Evolutionary conservation across 2,329 filamentous ascomycete species (phyloP), one percentile per base, ranked within the genome.

Genomic region (Cytospora schulzeri): DNA sequence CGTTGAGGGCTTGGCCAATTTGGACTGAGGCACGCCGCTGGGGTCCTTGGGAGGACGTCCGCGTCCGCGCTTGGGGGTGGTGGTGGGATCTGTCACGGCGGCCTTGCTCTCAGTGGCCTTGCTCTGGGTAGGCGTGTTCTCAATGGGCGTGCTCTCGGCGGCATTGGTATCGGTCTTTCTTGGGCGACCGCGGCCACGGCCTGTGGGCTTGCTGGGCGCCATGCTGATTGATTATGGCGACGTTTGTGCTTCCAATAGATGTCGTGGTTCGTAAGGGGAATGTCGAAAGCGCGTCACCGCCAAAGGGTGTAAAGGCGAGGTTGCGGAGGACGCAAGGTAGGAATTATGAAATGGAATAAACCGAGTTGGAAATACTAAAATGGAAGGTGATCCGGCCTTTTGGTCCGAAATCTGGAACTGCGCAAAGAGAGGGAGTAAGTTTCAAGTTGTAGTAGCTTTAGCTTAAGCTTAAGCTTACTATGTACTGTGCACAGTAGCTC

Each of bases 131-230:
- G n/a, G n/a, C n/a, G n/a, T n/a, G n/a, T n/a, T n/a, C n/a, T n/a
- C n/a, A 14, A 22, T 22, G 41, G 41, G 41, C 8, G 19, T 45
- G 45, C n/a, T 48, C n/a, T 24, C 45, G 12, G 53, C 53, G 15
- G 62, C 53, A 14, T 57, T 60, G 31, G 55, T 56, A 7, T 58
- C 65, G 52, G 41, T 62, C 29, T 63, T 62, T 53, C 55, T 63
- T 0, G 67, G 51, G 24, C 68, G 62, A 19, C 64, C 67, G 33
- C 68, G 65, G 24, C 60, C 64, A 48, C 55, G 62, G 28, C 61
- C 51, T 54, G 59, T 35, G n/a, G 63, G 24, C 26, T 66, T 66
- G 51, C 35, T 64, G n/a, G 65, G 53, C 17, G 65, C 65, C 65
- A 66, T 66, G 41, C 9, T 29, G 22, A 35, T 26, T 22, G 29